Base-by-base conservation (phyloP, 2,329 filamentous ascomycete genomes). In the Diaporthe citriasiana region DNA sequence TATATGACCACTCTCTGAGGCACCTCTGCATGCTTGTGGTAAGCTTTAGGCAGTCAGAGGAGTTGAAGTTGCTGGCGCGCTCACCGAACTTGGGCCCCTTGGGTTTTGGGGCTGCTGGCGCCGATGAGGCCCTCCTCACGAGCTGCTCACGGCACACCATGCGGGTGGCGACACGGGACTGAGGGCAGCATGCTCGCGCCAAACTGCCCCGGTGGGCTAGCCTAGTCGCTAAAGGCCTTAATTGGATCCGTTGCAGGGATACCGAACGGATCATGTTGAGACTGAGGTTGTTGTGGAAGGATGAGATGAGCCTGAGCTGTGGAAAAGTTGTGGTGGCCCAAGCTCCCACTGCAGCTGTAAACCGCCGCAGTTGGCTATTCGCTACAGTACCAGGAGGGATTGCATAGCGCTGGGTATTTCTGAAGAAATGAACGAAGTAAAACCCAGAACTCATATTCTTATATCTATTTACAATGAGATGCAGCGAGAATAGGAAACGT, bases 1-100 rank as follows among this genome's bases (percentile, higher is more conserved):
- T 94, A 97, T 76, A 97, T 89, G 77, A 95, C 87, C 38, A 95
- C 80, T 9, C 72, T 69, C 15, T 53, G 38, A 9, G 57, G 70
- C 2, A 65, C 42, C 35, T 33, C 70, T 71, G 19, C 85, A 30
- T 22, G 7, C 15, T 27, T n/a, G 9, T 66, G 25, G 30, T 55
- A 12, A 70, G 71, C 27, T 35, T 42, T 22, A n/a, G 27, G 19
- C 6, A 5, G 30, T 47, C 22, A 4, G 8, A 35, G 9, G 15
- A 17, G 13, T 51, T 4, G 33, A 25, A 4, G 4, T n/a, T 25
- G 10, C 27, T 38, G 55, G 4, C 4, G 68, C 13, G 12, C 70
- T 15, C 63, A 71, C 70, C 45, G 19, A 63, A 63, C 33, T 63
- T 53, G 35, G 74, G 55, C 47, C 45, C 53, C 27, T 42, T 19